Base-by-base conservation (phyloP, 805 yeast species). In the Candida qinlingensis region DNA sequence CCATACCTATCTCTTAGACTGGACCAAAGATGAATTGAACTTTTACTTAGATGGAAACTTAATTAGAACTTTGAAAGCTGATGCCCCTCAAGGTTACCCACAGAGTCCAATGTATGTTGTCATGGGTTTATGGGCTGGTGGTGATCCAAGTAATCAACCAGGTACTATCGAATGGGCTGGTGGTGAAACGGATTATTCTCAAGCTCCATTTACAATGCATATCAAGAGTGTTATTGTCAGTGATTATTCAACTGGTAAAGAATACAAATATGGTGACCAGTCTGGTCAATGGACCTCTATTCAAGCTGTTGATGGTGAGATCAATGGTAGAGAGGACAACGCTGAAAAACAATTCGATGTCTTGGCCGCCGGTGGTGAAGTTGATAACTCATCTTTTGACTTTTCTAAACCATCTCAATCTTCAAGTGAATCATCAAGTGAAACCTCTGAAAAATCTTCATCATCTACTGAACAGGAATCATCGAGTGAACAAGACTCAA, bases 161-260 rank as follows among this genome's bases (percentile, higher is more conserved):
- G 92, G 92, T 44, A 84, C 91, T 2, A 83, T 85, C 49, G 80
- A 79, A 59, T 85, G 94, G 94, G 89, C 92, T 4, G 92, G 92
- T 50, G 96, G 95, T 48, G 50, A 56, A 19, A 80, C 89, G 11
- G 83, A 86, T 61, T 85, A 80, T 60, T 53, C 76, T 5, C 61
- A 76, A 29, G 87, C 80, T 29, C 92, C 94, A 45, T 87, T 81
- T 66, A 60, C 80, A 19, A 84, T 87, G 86, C 60, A 72, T 54
- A 73, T 90, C 55, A 71, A 81, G 59, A 70, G 74, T 4, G 60
- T 88, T 39, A 63, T 73, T 30, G 84, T 87, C n/a, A 71, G 81
- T 27, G 90, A 85, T 65, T 85, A 83, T 61, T 83, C 89, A 1
- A 69, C 81, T 26, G 92, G 91, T 44, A 56, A 70, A 3, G 70